Conservation (phyloP, 176 grass and related monocot genomes). For the Dendrocalamus sinicus region DNA sequence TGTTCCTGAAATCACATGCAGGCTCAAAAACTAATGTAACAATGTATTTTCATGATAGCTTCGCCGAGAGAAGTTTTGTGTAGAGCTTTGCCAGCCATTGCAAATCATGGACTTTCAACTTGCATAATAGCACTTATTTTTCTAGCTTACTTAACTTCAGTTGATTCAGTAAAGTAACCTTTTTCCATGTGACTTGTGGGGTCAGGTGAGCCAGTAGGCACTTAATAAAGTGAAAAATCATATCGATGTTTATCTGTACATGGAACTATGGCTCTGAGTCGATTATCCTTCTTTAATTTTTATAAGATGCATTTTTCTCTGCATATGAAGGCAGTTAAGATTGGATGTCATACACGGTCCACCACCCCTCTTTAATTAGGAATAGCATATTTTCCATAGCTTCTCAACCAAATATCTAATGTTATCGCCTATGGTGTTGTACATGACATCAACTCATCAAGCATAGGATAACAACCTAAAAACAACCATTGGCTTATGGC, state of each 20-base stretch:
- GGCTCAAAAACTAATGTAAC: not conserved
- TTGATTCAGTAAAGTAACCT: slow-evolving; percentile 15
- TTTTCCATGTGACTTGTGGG: slow-evolving; percentile 50
- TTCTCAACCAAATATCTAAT: slow-evolving; percentile 41
- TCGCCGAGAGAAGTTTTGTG: not conserved
- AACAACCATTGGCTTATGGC: not conserved
- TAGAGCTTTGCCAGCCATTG: slow-evolving; percentile 14
- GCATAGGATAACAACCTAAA: slow-evolving; percentile 21
- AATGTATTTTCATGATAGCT: not conserved
- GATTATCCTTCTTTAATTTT: slow-evolving; percentile 34
- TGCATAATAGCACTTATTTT: slow-evolving; percentile 2
- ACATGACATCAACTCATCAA: slow-evolving; percentile 34
- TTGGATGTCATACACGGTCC: slow-evolving; percentile 33
- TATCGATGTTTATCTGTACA: slow-evolving; percentile 31
- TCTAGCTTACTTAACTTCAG: not conserved
- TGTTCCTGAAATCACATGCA: not conserved
- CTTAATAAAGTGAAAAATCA: slow-evolving; percentile 25
- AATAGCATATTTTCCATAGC: not conserved
- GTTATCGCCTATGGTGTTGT: slow-evolving; percentile 6
- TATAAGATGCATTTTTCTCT: slow-evolving; percentile 9
- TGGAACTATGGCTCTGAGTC: slow-evolving; percentile 38
- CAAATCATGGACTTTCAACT: not conserved
- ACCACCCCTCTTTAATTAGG: slow-evolving; percentile 34
- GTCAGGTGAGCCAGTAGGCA: slow-evolving; percentile 15
- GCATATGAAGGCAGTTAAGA: slow-evolving; percentile 26